A percentile compares a stretch with the other conserved stretches of the same genome.
These are phyloP conservation scores for Martiniozyma abietophila DNA, from an alignment of 805 yeast genomes.

Conservation along the genomic window DNA sequence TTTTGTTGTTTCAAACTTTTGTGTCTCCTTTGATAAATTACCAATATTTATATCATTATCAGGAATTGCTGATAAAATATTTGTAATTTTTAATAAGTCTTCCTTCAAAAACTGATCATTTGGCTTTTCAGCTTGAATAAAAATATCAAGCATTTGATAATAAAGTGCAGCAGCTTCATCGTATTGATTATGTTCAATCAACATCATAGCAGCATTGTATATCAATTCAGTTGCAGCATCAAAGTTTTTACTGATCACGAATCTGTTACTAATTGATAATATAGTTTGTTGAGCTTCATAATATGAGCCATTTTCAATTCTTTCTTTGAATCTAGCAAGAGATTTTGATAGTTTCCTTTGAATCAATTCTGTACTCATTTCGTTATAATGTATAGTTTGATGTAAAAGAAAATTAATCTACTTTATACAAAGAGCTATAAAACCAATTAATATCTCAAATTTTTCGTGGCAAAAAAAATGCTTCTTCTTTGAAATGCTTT, in stretches of 20 bases:
- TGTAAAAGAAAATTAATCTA: no score
- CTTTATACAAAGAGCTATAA: no score
- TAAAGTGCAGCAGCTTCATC: constrained; percentile 79
- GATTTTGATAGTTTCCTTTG: constrained; percentile 47
- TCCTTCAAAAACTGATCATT: constrained; percentile 17
- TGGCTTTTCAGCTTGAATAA: constrained; percentile 37
- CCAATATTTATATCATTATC: constrained; percentile 52
- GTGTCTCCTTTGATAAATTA: constrained; percentile 56
- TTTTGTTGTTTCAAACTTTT: constrained; percentile 53
- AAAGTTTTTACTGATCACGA: constrained; percentile 59
- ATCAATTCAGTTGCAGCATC: constrained; percentile 66
- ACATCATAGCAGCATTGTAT: constrained; percentile 58
- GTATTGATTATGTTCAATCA: constrained; percentile 60
- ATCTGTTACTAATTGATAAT: constrained; percentile 81
- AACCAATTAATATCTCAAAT: no score
- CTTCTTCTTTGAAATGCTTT: no score
- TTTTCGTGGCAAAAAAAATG: no score
- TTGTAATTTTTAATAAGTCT: constrained; percentile 30
- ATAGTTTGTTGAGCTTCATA: constrained; percentile 96
- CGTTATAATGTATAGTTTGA: no score
- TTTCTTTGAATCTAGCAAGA: constrained; percentile 51
- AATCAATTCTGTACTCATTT: no score
- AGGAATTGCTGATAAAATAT: constrained; percentile 33
- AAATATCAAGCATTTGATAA: constrained; percentile 62
- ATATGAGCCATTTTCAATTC: constrained; percentile 65